phyloP scores from a whole-genome alignment of 139 green algal genomes.

The Haematococcus lacustris region DNA sequence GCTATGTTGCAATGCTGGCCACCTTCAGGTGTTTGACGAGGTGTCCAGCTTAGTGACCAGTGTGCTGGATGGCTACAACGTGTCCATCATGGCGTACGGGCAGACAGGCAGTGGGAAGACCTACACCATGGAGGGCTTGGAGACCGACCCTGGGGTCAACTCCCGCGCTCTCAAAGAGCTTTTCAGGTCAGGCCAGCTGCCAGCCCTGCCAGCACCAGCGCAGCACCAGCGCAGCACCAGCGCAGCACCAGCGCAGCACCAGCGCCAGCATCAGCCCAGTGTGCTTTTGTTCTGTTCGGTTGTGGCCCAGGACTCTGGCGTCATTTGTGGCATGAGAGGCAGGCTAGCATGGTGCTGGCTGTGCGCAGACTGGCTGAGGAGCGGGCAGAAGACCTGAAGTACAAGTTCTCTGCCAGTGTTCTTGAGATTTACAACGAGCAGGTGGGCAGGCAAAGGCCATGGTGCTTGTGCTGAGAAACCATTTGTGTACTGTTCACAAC shows the following conservation, averaged over 20 bases:
- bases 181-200: slow-evolving; percentile 58
- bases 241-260: too few relatives aligned
- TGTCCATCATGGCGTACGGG: slow-evolving; percentile 75
- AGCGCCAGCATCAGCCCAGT: too few relatives aligned
- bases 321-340: too few relatives aligned
- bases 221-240: too few relatives aligned
- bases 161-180: slow-evolving; percentile 70
- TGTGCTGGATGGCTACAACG: slow-evolving; percentile 68
- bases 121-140: slow-evolving; percentile 59
- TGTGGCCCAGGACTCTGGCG: too few relatives aligned
- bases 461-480: too few relatives aligned
- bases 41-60: slow-evolving; percentile 33
- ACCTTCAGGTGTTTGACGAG: slow-evolving; percentile 10
- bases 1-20: too few relatives aligned
- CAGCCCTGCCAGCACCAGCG: too few relatives aligned
- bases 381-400: slow-evolving; percentile 30
- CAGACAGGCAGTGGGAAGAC: slow-evolving; percentile 72
- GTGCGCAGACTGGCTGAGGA: slow-evolving; percentile 41
- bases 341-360: slow-evolving; percentile 1
- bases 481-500: too few relatives aligned
- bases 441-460: slow-evolving; percentile 1
- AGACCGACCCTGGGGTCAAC: slow-evolving; percentile 67
- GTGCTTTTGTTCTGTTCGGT: too few relatives aligned
- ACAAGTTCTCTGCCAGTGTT: slow-evolving; percentile 48
- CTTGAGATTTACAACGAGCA: slow-evolving; percentile 77